A percentile compares a stretch with the other conserved stretches of the same genome.
Evolutionary conservation across 371 early-diverging fungal genomes (phyloP).

Genomic region (Syncephalastrum sp.): DNA sequence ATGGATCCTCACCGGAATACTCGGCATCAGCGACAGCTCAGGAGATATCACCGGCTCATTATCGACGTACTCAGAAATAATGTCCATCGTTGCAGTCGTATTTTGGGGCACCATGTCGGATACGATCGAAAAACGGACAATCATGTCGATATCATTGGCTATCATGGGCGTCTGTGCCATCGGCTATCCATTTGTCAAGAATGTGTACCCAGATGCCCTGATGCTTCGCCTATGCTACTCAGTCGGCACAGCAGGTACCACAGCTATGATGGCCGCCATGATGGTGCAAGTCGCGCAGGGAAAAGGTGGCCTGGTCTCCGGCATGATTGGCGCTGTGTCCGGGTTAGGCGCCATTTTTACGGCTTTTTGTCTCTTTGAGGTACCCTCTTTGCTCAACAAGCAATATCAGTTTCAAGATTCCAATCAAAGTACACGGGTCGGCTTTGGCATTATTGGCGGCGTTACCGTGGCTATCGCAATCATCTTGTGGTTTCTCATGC

Average conservation of each 20-base stretch:
- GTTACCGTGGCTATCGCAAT: slow-evolving; percentile 29
- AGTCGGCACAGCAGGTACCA: slow-evolving; percentile 67
- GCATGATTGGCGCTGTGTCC: slow-evolving; percentile 50
- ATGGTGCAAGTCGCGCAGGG: slow-evolving; percentile 52
- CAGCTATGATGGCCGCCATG: slow-evolving; percentile 69
- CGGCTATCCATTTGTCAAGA: slow-evolving; percentile 45
- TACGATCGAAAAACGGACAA: slow-evolving; percentile 16
- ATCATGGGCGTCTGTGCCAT: slow-evolving; percentile 54
- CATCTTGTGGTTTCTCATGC: slow-evolving; percentile 38
- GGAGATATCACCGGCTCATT: slow-evolving; percentile 46
- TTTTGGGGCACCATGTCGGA: slow-evolving; percentile 32
- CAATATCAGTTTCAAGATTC: slow-evolving; percentile 17
- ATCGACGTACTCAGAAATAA: slow-evolving; percentile 64
- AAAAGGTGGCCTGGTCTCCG: slow-evolving; percentile 51
- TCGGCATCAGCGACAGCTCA: slow-evolving; percentile 8
- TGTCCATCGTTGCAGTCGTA: slow-evolving; percentile 33
- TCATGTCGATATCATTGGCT: slow-evolving; percentile 22
- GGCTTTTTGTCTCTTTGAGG: slow-evolving; percentile 41
- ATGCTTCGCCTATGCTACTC: slow-evolving; percentile 55
- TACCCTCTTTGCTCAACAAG: slow-evolving; percentile 33
- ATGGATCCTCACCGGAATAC: slow-evolving; percentile 23
- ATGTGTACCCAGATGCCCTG: slow-evolving; percentile 56
- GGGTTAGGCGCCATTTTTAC: slow-evolving; percentile 55
- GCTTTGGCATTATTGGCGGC: slow-evolving; percentile 40
- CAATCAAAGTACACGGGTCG: slow-evolving; percentile 10